phyloP scores from a whole-genome alignment of 2,329 filamentous ascomycete species.

The Pseudogymnoascus verrucosus region DNA sequence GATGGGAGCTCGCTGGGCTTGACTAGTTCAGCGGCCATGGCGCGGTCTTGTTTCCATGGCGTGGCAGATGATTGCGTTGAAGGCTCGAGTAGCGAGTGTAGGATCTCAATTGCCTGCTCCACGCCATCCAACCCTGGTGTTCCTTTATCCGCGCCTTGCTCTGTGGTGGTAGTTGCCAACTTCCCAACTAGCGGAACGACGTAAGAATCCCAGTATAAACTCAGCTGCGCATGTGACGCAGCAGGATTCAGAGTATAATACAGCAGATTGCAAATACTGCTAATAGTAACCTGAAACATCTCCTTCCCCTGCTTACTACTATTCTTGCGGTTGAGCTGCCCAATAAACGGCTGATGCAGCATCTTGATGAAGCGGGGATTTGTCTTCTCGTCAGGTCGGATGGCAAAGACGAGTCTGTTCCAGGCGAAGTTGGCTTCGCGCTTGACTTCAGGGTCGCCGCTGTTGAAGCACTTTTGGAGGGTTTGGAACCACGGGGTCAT shows the following conservation, averaged over 20 bases:
- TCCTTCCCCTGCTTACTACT: constrained; percentile 49
- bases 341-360: constrained; percentile 60
- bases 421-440: constrained; percentile 76
- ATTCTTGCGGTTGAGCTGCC: constrained; percentile 59
- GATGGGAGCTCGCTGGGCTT: constrained; percentile 68
- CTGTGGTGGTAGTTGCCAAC: constrained; percentile 34
- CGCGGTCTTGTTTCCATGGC: constrained; percentile 68
- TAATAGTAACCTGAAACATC: constrained; percentile 50
- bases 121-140: background rate
- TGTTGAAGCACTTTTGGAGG: constrained; percentile 79
- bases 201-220: constrained; percentile 71
- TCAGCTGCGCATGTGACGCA: constrained; percentile 55
- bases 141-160: constrained; percentile 17
- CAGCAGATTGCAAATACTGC: constrained; percentile 69
- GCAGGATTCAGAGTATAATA: constrained; percentile 77
- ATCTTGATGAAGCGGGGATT: constrained; percentile 49
- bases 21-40: constrained; percentile 48
- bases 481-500: constrained; percentile 68
- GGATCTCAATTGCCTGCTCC: constrained; percentile 54
- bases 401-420: constrained; percentile 72
- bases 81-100: constrained; percentile 63
- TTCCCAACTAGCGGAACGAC: constrained; percentile 56
- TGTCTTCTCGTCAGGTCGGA: constrained; percentile 55
- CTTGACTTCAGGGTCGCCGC: constrained; percentile 60
- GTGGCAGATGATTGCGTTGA: constrained; percentile 28